A percentile compares a stretch with the other conserved stretches of the same genome.
Conservation (phyloP, 352 stramenopile species). For the Aphanomyces cochlioides region DNA sequence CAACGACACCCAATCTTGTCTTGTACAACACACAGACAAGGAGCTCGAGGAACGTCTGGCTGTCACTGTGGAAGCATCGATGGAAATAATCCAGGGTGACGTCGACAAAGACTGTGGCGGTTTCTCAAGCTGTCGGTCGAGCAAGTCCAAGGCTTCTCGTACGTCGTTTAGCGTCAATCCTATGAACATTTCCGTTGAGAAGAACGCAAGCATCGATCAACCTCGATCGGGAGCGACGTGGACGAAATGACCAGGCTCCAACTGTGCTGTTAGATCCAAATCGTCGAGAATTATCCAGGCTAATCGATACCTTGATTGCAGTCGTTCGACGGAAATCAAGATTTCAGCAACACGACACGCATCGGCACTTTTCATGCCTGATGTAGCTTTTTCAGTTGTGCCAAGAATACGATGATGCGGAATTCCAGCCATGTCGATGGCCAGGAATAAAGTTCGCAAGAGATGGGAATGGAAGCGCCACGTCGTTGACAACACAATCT, state of each 20-base stretch:
- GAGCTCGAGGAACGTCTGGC: too few relatives aligned
- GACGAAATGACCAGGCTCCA: background rate
- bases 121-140: too few relatives aligned
- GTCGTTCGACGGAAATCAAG: background rate
- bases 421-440: background rate
- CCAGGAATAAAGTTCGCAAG: slow-evolving; percentile 1
- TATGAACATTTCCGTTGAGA: background rate
- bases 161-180: slow-evolving; percentile 3
- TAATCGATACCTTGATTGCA: too few relatives aligned
- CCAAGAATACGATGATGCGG: slow-evolving; percentile 20
- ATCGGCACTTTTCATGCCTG: too few relatives aligned
- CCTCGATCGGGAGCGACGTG: background rate
- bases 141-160: background rate
- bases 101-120: too few relatives aligned
- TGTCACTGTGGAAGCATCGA: too few relatives aligned
- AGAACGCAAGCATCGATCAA: background rate
- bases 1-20: background rate
- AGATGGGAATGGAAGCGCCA: slow-evolving; percentile 7
- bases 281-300: slow-evolving; percentile 22
- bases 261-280: background rate
- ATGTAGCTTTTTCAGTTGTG: too few relatives aligned
- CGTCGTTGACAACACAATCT: slow-evolving; percentile 20
- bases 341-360: slow-evolving; percentile 23
- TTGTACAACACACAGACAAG: too few relatives aligned
- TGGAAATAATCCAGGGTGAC: too few relatives aligned